These are phyloP conservation scores for Skeletonema menzelii DNA, from an alignment of 108 stramenopile species.

Conservation along the genomic window DNA sequence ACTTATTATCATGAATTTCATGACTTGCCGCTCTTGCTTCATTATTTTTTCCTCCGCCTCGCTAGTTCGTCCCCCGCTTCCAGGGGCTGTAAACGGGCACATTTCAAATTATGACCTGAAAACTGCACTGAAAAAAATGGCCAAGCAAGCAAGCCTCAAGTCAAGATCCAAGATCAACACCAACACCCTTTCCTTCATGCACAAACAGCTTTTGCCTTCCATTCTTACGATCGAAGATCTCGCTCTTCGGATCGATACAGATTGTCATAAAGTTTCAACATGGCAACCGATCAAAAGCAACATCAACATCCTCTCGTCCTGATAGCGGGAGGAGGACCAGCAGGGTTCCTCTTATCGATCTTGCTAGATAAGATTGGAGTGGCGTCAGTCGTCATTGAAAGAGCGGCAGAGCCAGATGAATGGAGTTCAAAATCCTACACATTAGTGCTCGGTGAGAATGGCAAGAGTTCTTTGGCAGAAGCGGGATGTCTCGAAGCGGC, in stretches of 20 bases:
- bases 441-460: constrained; percentile 11
- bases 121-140: too few species aligned
- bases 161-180: too few species aligned
- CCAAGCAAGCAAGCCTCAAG: too few species aligned
- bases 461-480: not conserved
- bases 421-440: constrained; percentile 20
- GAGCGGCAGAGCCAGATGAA: constrained; percentile 5
- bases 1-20: too few species aligned
- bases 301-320: constrained; percentile 17
- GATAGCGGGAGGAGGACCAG: constrained; percentile 24
- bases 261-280: not conserved
- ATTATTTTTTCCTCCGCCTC: too few species aligned
- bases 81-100: too few species aligned
- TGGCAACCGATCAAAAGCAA: not conserved
- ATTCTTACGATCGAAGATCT: too few species aligned
- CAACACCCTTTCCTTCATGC: too few species aligned
- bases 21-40: too few species aligned
- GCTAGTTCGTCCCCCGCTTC: too few species aligned
- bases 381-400: constrained; percentile 7
- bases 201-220: too few species aligned
- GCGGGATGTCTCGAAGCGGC: constrained; percentile 16
- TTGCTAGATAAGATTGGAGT: constrained; percentile 22
- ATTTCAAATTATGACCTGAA: too few species aligned
- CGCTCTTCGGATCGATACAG: not conserved
- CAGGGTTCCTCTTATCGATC: constrained; percentile 10